Conservation (phyloP, 805 yeast genomes). For the Ogataea salicorniae region DNA sequence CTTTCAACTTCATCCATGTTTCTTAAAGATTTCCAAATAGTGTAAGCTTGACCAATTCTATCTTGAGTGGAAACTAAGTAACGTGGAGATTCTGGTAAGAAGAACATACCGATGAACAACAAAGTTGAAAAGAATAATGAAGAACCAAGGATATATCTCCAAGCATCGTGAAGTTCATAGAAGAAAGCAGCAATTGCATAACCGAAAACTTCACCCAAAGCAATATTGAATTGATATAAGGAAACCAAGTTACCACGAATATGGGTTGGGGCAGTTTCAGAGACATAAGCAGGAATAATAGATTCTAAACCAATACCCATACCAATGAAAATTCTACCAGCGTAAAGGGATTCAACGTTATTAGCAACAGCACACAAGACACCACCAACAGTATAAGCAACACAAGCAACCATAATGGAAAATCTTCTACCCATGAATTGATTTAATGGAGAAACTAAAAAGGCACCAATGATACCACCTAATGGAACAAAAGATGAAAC, state of each 20-base stretch:
- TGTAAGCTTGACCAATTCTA: slow-evolving; percentile 47
- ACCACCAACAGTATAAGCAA: slow-evolving; percentile 59
- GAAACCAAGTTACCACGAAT: slow-evolving; percentile 59
- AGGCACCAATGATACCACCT: slow-evolving; percentile 62
- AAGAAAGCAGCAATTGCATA: slow-evolving; percentile 61
- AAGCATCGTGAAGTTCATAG: slow-evolving; percentile 48
- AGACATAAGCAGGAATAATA: slow-evolving; percentile 58
- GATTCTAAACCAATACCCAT: slow-evolving; percentile 65
- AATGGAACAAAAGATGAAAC: slow-evolving; percentile 61
- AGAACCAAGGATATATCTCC: slow-evolving; percentile 65
- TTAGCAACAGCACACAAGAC: slow-evolving; percentile 50
- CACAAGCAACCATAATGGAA: slow-evolving; percentile 50
- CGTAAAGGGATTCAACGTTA: slow-evolving; percentile 45
- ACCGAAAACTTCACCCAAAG: slow-evolving; percentile 62
- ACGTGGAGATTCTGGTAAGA: slow-evolving; percentile 60
- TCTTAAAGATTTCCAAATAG: slow-evolving; percentile 52
- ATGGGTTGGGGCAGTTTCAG: slow-evolving; percentile 55
- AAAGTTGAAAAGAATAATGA: slow-evolving; percentile 53
- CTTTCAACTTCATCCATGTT: slow-evolving; percentile 38
- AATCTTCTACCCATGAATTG: slow-evolving; percentile 51
- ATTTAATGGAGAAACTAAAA: slow-evolving; percentile 53
- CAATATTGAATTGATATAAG: slow-evolving; percentile 58
- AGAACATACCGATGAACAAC: slow-evolving; percentile 45
- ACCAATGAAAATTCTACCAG: slow-evolving; percentile 57
- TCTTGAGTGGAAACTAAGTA: slow-evolving; percentile 46